Evolutionary conservation across 106 monocot species (phyloP), one percentile per base, ranked within the genome.

Genomic region (Gastrodia elata): DNA sequence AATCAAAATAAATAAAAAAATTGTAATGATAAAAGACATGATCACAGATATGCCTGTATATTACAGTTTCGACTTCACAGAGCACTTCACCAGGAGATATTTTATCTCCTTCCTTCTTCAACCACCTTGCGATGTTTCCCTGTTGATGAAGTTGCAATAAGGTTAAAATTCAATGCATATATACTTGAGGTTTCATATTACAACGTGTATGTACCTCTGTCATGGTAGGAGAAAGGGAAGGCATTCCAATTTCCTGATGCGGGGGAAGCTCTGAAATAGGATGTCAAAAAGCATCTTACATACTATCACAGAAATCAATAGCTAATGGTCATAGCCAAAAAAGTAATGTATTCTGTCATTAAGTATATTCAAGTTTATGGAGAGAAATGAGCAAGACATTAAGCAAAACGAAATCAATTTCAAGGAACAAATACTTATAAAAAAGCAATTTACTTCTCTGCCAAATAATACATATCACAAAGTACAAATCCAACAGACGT

Each of bases 151-250:
- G 39, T 24, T 36, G 6, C 70, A 71, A 71, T 18, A 77, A 48
- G 57, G 30, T 28, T 44, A 20, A 46, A 57, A 4, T 4, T 1
- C 68, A 52, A 20, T 18, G 13, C 24, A 25, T 72, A 77, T 6
- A 36, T 13, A 18, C 40, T 57, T 4, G 8, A 4, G 8, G 25
- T 20, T 39, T 71, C 10, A 5, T 3, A 57, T 10, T 39, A 38
- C 36, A 14, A n/a, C 32, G 39, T 36, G 13, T 40, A 14, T 33
- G 75, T 78, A 99, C 98, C 88, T 99, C 98, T 22, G 98, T 99
- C 98, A 98, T 98, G 74, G 98, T 98, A 32, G 98, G 98, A 74
- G 98, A 98, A 68, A 98, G 93, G 26, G 98, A 98, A 44, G 98
- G 98, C 98, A 99, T 99, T 42, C 98, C 98, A 77, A 99, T 75